Evolutionary conservation across 1,284 basidiomycete genomes (phyloP).

Genomic region (Chalciporus piperatoides): DNA sequence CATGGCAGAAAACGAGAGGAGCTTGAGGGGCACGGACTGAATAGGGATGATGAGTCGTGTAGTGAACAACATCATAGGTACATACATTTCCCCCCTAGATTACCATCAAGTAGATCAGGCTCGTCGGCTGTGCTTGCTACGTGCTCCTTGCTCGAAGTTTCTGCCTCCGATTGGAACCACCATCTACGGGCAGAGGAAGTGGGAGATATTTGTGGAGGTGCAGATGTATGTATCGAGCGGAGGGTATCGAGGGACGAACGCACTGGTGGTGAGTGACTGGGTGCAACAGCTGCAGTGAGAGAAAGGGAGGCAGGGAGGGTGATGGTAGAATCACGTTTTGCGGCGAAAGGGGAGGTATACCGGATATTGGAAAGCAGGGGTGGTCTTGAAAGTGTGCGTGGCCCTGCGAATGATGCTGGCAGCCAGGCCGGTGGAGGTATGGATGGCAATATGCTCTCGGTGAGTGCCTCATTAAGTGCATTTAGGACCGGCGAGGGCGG

Average conservation of each 20-base stretch:
- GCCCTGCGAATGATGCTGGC: conserved; percentile 36
- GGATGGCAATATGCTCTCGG: conserved; percentile 39
- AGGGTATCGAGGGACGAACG: conserved; percentile 62
- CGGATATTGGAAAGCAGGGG: conserved; percentile 58
- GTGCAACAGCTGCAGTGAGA: conserved; percentile 30
- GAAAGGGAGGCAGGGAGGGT: conserved; percentile 36
- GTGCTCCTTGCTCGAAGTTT: conserved; percentile 40
- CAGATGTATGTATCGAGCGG: conserved; percentile 48
- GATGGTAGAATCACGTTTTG: conserved; percentile 23
- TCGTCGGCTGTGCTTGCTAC: conserved; percentile 50
- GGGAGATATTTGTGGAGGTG: conserved; percentile 14
- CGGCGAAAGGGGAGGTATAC: conserved; percentile 59
- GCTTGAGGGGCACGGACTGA: conserved; percentile 72
- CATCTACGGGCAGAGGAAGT: conserved; percentile 38
- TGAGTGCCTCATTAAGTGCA: conserved; percentile 39
- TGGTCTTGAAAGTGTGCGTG: conserved; percentile 39
- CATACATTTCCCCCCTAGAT: conserved; percentile 69
- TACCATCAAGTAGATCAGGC: conserved; percentile 52
- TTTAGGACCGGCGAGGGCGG: conserved; percentile 30
- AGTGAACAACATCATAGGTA: conserved; percentile 16
- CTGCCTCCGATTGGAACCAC: conserved; percentile 49
- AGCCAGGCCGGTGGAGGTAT: conserved; percentile 48
- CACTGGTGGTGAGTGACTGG: conserved; percentile 38
- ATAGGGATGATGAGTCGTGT: conserved; percentile 7
- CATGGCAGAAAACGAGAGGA: conserved; percentile 92